Evolutionary conservation across 169 alveolate genomes (phyloP).

Genomic region (Plasmodium berghei): DNA sequence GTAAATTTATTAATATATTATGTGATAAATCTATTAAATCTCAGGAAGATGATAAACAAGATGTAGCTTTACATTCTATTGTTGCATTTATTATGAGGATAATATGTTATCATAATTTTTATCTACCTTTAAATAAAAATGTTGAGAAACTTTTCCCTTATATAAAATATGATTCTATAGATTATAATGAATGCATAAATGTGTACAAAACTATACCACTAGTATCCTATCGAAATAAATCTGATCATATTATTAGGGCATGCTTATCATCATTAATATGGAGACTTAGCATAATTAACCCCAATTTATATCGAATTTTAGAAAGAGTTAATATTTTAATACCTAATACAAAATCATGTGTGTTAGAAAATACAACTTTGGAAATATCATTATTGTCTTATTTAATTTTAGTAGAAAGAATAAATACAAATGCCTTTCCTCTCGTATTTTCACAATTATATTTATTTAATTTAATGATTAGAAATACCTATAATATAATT

Average conservation of each 20-base stretch:
- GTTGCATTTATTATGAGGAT: conserved; percentile 75
- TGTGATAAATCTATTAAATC: conserved; percentile 73
- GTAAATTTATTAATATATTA: conserved; percentile 59
- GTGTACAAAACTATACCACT: conserved; percentile 2
- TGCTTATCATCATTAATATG: conserved; percentile 59
- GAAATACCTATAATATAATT: conserved; percentile 72
- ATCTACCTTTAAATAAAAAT: conserved; percentile 56
- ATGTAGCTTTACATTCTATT: conserved; percentile 75
- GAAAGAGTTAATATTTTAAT: conserved; percentile 74
- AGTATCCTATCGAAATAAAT: conserved; percentile 8
- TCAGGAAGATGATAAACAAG: conserved; percentile 74
- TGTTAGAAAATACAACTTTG: conserved; percentile 68
- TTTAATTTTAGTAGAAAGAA: conserved; percentile 60
- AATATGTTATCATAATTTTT: conserved; percentile 37
- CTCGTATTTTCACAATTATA: conserved; percentile 65
- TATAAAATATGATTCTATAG: conserved; percentile 34
- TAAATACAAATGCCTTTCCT: conserved; percentile 38
- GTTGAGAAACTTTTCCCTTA: conserved; percentile 37
- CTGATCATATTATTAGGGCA: conserved; percentile 18
- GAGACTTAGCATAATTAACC: conserved; percentile 69
- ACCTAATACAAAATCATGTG: conserved; percentile 75
- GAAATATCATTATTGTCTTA: conserved; percentile 65
- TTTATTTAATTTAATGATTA: conserved; percentile 71
- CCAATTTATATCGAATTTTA: conserved; percentile 29
- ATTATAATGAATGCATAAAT: conserved; percentile 43